Conservation (phyloP, 495 filamentous ascomycete species). For the Talaromyces ruber region DNA sequence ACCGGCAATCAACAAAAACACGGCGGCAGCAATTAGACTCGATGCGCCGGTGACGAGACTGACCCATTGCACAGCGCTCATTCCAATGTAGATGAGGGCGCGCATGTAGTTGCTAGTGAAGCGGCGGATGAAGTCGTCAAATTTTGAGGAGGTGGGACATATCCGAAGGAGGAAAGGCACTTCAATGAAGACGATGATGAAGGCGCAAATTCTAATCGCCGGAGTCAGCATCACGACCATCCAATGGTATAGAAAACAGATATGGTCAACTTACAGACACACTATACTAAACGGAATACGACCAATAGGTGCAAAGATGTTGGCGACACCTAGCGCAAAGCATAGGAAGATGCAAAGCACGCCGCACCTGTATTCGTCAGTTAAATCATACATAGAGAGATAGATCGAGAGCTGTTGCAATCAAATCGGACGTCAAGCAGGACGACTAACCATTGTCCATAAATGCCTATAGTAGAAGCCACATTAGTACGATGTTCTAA, state of each 20-base stretch:
- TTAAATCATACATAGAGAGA: constrained; percentile 10
- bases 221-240: background rate
- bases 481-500: constrained; percentile 21
- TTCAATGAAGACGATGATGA: constrained; percentile 94
- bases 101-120: constrained; percentile 97
- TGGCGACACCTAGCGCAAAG: constrained; percentile 89
- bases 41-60: constrained; percentile 52
- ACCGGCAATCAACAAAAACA: constrained; percentile 69
- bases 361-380: constrained; percentile 60
- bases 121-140: constrained; percentile 83
- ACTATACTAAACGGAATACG: constrained; percentile 76
- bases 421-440: background rate
- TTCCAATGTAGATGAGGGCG: constrained; percentile 75
- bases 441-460: constrained; percentile 92
- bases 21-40: constrained; percentile 77
- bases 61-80: constrained; percentile 78
- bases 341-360: constrained; percentile 91
- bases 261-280: constrained; percentile 62
- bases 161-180: constrained; percentile 94
- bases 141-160: constrained; percentile 85
- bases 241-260: background rate
- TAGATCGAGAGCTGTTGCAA: background rate
- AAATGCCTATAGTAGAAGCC: constrained; percentile 65
- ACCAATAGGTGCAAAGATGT: constrained; percentile 61
- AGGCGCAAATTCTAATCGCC: constrained; percentile 37